These are phyloP conservation scores for Brassica incana DNA, from an alignment of 345 rosid species.

Conservation along the genomic window DNA sequence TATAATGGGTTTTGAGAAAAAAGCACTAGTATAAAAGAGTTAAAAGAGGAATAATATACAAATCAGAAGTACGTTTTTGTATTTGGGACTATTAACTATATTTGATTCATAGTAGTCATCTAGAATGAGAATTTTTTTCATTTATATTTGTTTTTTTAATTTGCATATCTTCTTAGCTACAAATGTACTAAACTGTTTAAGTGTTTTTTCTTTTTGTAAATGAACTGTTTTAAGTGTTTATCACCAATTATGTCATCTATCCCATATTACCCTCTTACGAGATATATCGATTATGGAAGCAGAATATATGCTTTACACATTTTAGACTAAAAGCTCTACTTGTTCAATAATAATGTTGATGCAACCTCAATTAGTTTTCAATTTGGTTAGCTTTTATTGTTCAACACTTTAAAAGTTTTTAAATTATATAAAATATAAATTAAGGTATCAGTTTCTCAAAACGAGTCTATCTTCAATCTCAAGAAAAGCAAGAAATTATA, in stretches of 20 bases:
- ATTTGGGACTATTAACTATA: neutral
- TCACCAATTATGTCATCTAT: neutral
- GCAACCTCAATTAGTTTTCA: neutral
- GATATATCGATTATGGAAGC: neutral
- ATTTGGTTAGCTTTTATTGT: neutral
- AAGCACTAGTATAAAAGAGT: neutral
- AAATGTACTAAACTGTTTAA: neutral
- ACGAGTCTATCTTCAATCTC: neutral
- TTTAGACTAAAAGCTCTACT: neutral
- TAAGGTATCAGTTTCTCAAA: neutral
- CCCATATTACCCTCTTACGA: neutral
- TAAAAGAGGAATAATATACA: neutral
- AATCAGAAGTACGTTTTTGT: neutral
- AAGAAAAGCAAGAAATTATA: neutral
- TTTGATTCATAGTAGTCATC: neutral
- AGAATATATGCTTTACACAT: neutral
- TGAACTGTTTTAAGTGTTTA: neutral
- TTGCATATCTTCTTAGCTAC: neutral
- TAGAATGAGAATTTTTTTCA: neutral
- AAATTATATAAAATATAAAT: neutral
- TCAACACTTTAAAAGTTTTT: neutral
- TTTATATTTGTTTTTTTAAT: neutral
- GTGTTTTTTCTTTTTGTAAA: neutral
- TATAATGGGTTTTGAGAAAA: too few relatives aligned
- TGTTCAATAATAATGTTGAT: neutral